Evolutionary conservation across 2,329 filamentous ascomycete genomes (phyloP).

Genomic region (Colletotrichum cuscutae): DNA sequence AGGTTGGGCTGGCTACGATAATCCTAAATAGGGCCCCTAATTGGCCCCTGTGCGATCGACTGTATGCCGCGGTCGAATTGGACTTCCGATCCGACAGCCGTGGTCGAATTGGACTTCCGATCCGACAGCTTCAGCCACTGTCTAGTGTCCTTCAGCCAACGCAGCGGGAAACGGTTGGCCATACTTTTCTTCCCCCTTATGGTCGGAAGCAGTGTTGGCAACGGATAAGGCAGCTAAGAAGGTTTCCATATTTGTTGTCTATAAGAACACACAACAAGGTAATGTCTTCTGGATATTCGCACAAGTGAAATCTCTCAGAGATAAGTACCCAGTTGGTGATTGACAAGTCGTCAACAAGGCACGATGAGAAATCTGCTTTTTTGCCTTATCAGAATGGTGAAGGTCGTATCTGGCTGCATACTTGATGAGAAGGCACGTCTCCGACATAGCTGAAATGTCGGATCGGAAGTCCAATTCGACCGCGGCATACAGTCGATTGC

Average conservation of each 20-base stretch:
- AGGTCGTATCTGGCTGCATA: constrained; percentile 54
- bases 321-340: constrained; percentile 43
- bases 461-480: no score
- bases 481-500: no score
- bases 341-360: constrained; percentile 45
- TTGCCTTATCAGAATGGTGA: constrained; percentile 51
- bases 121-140: background rate
- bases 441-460: background rate
- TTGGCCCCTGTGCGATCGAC: no score
- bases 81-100: no score
- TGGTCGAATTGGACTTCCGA: no score
- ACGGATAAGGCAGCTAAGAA: constrained; percentile 42
- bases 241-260: constrained; percentile 37
- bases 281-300: constrained; percentile 39
- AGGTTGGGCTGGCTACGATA: no score
- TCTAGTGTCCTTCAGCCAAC: constrained; percentile 40
- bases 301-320: constrained; percentile 44
- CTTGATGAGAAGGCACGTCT: constrained; percentile 55
- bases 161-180: constrained; percentile 47
- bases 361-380: constrained; percentile 39
- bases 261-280: constrained; percentile 49
- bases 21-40: no score
- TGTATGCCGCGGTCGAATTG: no score
- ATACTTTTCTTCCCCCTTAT: constrained; percentile 43
- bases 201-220: constrained; percentile 38